Conservation (phyloP, 2,329 filamentous ascomycete genomes). For the Nemania sp. region DNA sequence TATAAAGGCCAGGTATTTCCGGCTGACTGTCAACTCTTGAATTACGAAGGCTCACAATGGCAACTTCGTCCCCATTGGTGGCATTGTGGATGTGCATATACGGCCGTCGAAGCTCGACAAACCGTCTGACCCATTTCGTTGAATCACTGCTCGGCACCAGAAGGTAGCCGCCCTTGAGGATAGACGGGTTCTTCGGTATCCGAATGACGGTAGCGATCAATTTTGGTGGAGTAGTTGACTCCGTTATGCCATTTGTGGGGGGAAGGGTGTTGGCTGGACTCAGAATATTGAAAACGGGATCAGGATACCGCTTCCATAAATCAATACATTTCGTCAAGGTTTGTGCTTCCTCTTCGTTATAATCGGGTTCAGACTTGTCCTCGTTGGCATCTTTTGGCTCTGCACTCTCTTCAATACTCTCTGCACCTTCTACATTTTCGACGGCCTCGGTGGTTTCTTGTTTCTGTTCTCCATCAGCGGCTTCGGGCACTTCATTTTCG, state of each 20-base stretch:
- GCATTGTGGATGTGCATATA: constrained; percentile 90
- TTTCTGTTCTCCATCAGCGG: constrained; percentile 21
- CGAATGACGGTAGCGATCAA: constrained; percentile 77
- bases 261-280: constrained; percentile 67
- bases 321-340: constrained; percentile 60
- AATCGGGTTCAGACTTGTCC: constrained; percentile 43
- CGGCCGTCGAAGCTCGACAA: constrained; percentile 86
- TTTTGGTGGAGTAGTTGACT: constrained; percentile 57
- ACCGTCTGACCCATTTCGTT: constrained; percentile 86
- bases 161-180: constrained; percentile 86
- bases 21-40: constrained; percentile 91
- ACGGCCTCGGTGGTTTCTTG: constrained; percentile 11
- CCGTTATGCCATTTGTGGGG: constrained; percentile 63
- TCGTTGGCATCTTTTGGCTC: constrained; percentile 11
- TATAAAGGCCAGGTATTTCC: constrained; percentile 77
- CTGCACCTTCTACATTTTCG: background rate
- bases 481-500: constrained; percentile 30
- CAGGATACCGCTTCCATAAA: constrained; percentile 66
- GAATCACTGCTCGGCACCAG: constrained; percentile 81
- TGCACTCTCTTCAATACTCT: background rate
- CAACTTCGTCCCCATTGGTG: constrained; percentile 85
- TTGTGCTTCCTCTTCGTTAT: constrained; percentile 49
- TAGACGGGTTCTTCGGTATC: constrained; percentile 76
- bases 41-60: constrained; percentile 84
- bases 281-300: constrained; percentile 59